phyloP scores from a whole-genome alignment of 164 flowering plant species.

The Paratinospora sagittata region DNA sequence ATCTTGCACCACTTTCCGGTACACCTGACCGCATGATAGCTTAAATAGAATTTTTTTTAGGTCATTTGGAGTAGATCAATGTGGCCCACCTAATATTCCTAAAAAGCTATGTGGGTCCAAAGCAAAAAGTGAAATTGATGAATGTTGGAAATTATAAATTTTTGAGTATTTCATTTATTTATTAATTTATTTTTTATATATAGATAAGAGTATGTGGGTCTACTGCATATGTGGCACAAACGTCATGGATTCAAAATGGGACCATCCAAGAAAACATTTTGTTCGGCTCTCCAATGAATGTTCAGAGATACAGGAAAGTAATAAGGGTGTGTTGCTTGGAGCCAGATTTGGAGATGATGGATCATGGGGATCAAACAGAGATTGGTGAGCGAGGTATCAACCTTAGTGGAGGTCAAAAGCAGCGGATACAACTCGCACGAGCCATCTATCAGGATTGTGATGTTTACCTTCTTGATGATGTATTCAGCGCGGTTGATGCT shows the following conservation, averaged over 20 bases:
- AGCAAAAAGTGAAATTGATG: too few relatives aligned
- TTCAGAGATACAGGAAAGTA: slow-evolving; percentile 54
- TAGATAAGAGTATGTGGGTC: slow-evolving; percentile 87
- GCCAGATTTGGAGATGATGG: slow-evolving; percentile 96
- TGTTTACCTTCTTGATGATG: slow-evolving; percentile 87
- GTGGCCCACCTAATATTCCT: too few relatives aligned
- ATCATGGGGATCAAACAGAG: slow-evolving; percentile 92
- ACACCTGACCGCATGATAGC: too few relatives aligned
- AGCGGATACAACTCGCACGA: slow-evolving; percentile 90
- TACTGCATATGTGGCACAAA: slow-evolving; percentile 94
- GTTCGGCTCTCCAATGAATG: slow-evolving; percentile 78
- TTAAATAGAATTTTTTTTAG: too few relatives aligned
- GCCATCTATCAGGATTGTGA: slow-evolving; percentile 96
- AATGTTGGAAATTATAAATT: too few relatives aligned
- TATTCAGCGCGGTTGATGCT: slow-evolving; percentile 98
- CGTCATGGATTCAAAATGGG: slow-evolving; percentile 95
- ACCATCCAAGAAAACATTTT: slow-evolving; percentile 89
- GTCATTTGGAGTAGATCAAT: too few relatives aligned
- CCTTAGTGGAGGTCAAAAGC: slow-evolving; percentile 98
- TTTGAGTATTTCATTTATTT: too few relatives aligned
- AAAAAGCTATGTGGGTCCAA: too few relatives aligned
- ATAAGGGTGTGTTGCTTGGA: slow-evolving; percentile 74
- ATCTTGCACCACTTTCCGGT: too few relatives aligned
- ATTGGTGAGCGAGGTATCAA: slow-evolving; percentile 99
- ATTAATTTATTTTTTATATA: neutral